Conservation (phyloP, 352 stramenopile genomes). For the Phytopythium mirpurense region DNA sequence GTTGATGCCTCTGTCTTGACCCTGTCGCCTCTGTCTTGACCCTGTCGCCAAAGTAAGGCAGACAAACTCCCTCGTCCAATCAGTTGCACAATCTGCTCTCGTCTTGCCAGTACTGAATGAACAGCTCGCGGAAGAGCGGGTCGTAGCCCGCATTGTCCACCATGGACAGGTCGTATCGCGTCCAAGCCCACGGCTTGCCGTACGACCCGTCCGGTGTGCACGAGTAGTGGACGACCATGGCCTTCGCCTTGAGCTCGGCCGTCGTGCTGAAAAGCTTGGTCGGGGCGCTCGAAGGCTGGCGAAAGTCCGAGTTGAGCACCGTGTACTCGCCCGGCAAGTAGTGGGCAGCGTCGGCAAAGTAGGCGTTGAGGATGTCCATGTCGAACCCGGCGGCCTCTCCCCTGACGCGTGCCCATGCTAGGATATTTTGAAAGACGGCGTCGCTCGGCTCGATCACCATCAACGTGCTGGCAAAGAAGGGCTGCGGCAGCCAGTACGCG, state of each 20-base stretch:
- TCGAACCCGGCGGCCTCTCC: conserved; percentile 13
- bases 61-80: background rate
- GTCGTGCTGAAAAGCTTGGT: conserved; percentile 10
- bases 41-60: too few relatives aligned
- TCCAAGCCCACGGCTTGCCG: conserved; percentile 10
- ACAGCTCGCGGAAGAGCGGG: conserved; percentile 14
- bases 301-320: conserved; percentile 30
- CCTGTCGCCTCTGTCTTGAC: too few relatives aligned
- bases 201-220: conserved; percentile 11
- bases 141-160: conserved; percentile 3
- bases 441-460: conserved; percentile 25
- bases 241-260: conserved; percentile 6
- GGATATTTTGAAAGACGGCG: conserved; percentile 13
- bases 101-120: conserved; percentile 17
- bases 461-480: conserved; percentile 24
- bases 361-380: conserved; percentile 29
- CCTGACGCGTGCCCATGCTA: conserved; percentile 12
- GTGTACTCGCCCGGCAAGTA: conserved; percentile 19
- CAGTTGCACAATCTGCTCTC: conserved; percentile 11
- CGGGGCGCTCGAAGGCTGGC: conserved; percentile 3
- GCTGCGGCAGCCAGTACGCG: conserved; percentile 24
- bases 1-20: too few relatives aligned
- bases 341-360: conserved; percentile 13
- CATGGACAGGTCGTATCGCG: conserved; percentile 2
- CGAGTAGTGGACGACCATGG: conserved; percentile 10